A percentile compares a stretch with the other conserved stretches of the same genome.
Evolutionary conservation across 257 asterid species (phyloP).

Genomic region (Ligustrum vulgare): DNA sequence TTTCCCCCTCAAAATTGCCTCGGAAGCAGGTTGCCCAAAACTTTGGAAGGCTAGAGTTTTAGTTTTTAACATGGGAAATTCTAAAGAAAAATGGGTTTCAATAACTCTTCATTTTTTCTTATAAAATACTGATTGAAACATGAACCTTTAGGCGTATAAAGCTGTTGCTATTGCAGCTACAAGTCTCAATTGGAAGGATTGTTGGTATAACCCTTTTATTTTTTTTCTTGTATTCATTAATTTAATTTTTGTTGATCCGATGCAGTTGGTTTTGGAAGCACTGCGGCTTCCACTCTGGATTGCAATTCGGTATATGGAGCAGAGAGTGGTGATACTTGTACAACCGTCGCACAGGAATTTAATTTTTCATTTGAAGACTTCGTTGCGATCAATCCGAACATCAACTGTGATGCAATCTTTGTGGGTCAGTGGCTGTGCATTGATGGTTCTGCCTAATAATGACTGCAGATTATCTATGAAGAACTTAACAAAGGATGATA

Average conservation of each 20-base stretch:
- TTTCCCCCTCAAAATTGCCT: no score
- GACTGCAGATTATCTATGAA: neutral
- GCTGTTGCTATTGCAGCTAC: no score
- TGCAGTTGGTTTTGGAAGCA: conserved; percentile 22
- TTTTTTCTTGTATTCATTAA: neutral
- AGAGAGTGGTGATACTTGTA: conserved; percentile 31
- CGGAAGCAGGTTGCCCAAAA: no score
- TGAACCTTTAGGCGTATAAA: no score
- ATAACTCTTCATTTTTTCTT: no score
- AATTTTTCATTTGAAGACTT: conserved; percentile 11
- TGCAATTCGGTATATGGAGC: conserved; percentile 23
- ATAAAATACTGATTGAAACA: no score
- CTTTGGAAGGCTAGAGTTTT: no score
- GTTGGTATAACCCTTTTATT: no score
- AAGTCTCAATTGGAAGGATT: no score
- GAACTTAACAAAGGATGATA: neutral
- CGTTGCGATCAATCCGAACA: conserved; percentile 26
- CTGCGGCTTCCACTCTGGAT: neutral
- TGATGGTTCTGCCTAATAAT: conserved; percentile 20
- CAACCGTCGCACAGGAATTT: conserved; percentile 8
- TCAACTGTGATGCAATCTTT: conserved; percentile 27
- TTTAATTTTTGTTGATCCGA: neutral
- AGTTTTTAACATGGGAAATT: no score
- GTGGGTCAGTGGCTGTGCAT: conserved; percentile 39
- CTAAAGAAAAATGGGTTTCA: no score